A percentile compares a stretch with the other conserved stretches of the same genome.
Conservation (phyloP, 257 asterid species). For the Lavandula angustifolia region DNA sequence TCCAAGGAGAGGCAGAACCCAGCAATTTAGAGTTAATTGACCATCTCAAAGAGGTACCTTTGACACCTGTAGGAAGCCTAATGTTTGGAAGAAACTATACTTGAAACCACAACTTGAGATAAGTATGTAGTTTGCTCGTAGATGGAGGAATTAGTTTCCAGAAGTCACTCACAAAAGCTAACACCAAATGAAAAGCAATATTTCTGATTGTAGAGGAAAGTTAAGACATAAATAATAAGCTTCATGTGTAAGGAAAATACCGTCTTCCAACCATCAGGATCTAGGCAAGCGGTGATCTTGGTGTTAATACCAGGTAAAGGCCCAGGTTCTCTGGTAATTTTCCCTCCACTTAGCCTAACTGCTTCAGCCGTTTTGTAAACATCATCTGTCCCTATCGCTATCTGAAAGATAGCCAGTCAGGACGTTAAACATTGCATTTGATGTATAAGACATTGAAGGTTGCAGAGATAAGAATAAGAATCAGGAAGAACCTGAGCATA, state of each 20-base stretch:
- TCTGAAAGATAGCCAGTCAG: slow-evolving; percentile 47
- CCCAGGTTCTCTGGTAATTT: slow-evolving; percentile 85
- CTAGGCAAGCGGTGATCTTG: slow-evolving; percentile 92
- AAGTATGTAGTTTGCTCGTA: background rate
- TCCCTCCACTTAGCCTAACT: slow-evolving; percentile 72
- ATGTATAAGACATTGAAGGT: background rate
- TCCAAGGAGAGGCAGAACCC: background rate
- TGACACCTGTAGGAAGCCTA: background rate
- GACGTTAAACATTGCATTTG: slow-evolving; percentile 22
- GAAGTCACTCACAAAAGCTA: background rate
- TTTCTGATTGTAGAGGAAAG: background rate
- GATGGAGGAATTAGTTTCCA: background rate
- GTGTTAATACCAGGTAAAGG: slow-evolving; percentile 91
- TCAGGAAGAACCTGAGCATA: slow-evolving; percentile 64
- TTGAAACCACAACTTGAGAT: background rate
- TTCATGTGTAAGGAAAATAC: slow-evolving; percentile 46
- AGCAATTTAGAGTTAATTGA: background rate
- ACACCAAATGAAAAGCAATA: slow-evolving; percentile 12
- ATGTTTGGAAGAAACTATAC: no score
- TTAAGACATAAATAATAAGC: background rate
- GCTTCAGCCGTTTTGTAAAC: slow-evolving; percentile 94
- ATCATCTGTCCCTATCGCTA: slow-evolving; percentile 93
- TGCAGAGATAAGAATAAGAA: slow-evolving; percentile 20
- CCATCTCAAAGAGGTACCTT: background rate
- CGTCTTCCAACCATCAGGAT: slow-evolving; percentile 99